Evolutionary conservation across 805 yeast genomes (phyloP).

Genomic region (Blastobotrys terrestris): DNA sequence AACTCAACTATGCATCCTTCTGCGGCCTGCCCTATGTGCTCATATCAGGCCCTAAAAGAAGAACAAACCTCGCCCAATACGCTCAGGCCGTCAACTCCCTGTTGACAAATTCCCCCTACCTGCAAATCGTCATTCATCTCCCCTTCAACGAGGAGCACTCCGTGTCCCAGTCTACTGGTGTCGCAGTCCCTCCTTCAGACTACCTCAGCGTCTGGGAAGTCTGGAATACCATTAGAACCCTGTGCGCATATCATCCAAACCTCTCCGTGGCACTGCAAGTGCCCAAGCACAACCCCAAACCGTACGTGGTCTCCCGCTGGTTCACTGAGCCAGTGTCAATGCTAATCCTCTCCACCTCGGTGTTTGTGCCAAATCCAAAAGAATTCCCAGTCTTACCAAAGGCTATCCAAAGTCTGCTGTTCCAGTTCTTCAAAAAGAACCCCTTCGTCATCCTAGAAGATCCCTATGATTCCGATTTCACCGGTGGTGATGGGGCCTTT

Average conservation of each 20-base stretch:
- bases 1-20: conserved; percentile 51
- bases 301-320: conserved; percentile 53
- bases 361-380: conserved; percentile 53
- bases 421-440: conserved; percentile 38
- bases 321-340: conserved; percentile 59
- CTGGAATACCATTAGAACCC: conserved; percentile 59
- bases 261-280: conserved; percentile 71
- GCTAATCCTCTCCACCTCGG: conserved; percentile 48
- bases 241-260: conserved; percentile 48
- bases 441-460: conserved; percentile 48
- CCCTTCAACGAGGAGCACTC: conserved; percentile 32
- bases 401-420: conserved; percentile 45
- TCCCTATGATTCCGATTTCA: conserved; percentile 31
- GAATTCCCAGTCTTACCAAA: conserved; percentile 61
- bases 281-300: conserved; percentile 54
- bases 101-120: conserved; percentile 23
- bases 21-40: conserved; percentile 52
- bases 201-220: conserved; percentile 62
- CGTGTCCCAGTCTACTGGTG: conserved; percentile 32
- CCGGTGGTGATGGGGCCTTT: conserved; percentile 20
- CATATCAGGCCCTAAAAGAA: conserved; percentile 58
- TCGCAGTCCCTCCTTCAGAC: conserved; percentile 33
- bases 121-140: conserved; percentile 26
- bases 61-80: conserved; percentile 45
- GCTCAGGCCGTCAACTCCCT: conserved; percentile 39